phyloP scores from a whole-genome alignment of 306 rosid genomes.

The Castanospermum australe region DNA sequence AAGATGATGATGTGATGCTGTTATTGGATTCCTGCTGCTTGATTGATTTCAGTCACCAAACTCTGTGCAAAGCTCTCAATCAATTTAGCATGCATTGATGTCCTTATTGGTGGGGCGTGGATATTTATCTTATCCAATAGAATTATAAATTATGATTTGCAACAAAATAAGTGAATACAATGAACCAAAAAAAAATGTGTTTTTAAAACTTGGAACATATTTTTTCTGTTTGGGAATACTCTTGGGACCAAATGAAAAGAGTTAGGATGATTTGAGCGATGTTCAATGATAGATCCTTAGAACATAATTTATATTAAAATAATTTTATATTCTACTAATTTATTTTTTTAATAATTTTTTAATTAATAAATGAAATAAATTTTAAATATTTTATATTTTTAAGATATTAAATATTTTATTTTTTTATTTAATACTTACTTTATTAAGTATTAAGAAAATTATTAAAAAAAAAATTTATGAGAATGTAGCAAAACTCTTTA shows the following conservation, averaged over 20 bases:
- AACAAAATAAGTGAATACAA: not conserved
- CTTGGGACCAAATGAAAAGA: slow-evolving; percentile 1
- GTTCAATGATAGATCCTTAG: not conserved
- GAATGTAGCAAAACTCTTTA: too few species aligned
- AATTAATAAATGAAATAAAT: too few species aligned
- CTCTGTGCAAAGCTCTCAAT: not conserved
- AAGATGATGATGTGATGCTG: slow-evolving; percentile 2
- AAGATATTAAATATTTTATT: too few species aligned
- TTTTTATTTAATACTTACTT: too few species aligned
- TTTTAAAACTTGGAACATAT: not conserved
- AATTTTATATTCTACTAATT: too few species aligned
- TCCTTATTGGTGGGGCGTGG: slow-evolving; percentile 12
- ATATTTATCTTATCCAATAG: not conserved
- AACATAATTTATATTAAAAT: not conserved
- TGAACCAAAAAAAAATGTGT: not conserved
- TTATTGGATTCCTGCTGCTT: slow-evolving; percentile 17
- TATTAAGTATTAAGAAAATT: too few species aligned
- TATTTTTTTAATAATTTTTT: too few species aligned
- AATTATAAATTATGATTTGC: not conserved
- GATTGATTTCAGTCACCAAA: not conserved
- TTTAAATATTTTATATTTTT: too few species aligned
- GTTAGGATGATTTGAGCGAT: not conserved
- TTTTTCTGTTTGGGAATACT: not conserved
- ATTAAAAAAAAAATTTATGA: too few species aligned
- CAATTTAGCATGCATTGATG: slow-evolving; percentile 17